Conservation (phyloP, 495 filamentous ascomycete species). For the Penicillium diatomitis region DNA sequence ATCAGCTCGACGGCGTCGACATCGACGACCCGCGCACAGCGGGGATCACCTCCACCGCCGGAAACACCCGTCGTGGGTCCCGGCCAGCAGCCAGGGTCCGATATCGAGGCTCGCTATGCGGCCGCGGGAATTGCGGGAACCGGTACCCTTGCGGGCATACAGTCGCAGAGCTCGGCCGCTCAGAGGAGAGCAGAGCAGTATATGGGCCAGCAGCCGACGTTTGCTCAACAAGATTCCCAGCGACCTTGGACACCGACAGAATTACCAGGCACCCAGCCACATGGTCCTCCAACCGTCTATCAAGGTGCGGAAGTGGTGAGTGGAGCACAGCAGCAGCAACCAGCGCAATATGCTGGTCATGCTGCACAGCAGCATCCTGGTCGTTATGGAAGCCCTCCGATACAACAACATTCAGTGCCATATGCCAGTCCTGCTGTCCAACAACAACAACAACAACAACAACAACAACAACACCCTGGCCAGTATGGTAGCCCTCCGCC, state of each 20-base stretch:
- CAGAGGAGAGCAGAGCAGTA: constrained; percentile 70
- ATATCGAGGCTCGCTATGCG: constrained; percentile 83
- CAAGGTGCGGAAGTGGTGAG: constrained; percentile 63
- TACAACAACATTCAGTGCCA: constrained; percentile 5
- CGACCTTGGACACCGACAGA: constrained; percentile 97
- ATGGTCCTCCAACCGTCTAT: constrained; percentile 88
- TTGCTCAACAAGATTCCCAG: constrained; percentile 38
- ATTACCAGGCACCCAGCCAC: constrained; percentile 73
- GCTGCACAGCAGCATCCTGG: constrained; percentile 7
- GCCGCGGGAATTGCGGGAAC: constrained; percentile 82
- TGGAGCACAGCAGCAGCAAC: constrained; percentile 17
- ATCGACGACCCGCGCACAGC: constrained; percentile 83
- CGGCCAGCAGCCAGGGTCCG: constrained; percentile 56
- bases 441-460: too few species aligned
- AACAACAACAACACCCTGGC: constrained; percentile 15
- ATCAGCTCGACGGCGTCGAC: constrained; percentile 83
- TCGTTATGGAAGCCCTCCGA: constrained; percentile 17
- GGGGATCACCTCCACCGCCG: constrained; percentile 89
- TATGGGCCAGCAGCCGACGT: constrained; percentile 39
- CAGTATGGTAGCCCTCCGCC: constrained; percentile 17
- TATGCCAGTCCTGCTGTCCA: too few species aligned
- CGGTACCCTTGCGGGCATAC: constrained; percentile 66
- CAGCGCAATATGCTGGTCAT: not conserved
- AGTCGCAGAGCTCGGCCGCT: constrained; percentile 76
- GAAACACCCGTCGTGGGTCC: constrained; percentile 85